Evolutionary conservation across 2,329 filamentous ascomycete genomes (phyloP), one percentile per base, ranked within the genome.

Genomic region (Penicillium freii): DNA sequence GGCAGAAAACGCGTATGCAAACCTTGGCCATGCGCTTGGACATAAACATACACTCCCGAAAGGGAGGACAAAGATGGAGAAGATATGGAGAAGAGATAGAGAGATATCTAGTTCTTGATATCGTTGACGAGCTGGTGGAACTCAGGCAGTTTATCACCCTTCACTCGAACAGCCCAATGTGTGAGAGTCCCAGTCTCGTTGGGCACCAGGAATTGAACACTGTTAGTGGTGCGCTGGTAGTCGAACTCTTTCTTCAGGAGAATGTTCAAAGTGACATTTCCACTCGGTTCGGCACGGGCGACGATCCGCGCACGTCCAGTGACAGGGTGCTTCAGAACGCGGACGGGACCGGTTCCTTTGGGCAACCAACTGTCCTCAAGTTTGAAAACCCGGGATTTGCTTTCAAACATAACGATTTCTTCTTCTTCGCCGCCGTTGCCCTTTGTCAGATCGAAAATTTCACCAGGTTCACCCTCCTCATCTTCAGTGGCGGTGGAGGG

Each of bases 261-360:
- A 64, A 87, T 84, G 75, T 95, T 95, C 67, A 95, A 77, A 4
- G 88, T 82, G 46, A 93, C 79, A 39, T 88, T 84, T 17, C 91
- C 91, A 61, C 86, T 83, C 0, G 90, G 89, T 62, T 92, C 88
- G n/a, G 85, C 84, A 49, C 91, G 85, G 60, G 92, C 76, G 21
- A 95, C 76, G 45, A 94, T 77, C 40, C 91, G 85, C 4, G 87
- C 82, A 29, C 82, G 80, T 21, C 83, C 84, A 0, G 86, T 90
- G 17, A 81, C 80, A 71, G 90, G 89, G 77, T 93, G 83, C 73
- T 88, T 88, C 60, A 95, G 79, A 15, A 96, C 71, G 39, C 89
- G 87, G 51, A 92, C 77, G 11, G 84, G 82, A 0, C 91, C 91
- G 8, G 90, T 78, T 44, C 90, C 91, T 71, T 88, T 84, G 0